Evolutionary conservation across 2,329 filamentous ascomycete species (phyloP).

Genomic region (Rhinocladiella mackenziei): DNA sequence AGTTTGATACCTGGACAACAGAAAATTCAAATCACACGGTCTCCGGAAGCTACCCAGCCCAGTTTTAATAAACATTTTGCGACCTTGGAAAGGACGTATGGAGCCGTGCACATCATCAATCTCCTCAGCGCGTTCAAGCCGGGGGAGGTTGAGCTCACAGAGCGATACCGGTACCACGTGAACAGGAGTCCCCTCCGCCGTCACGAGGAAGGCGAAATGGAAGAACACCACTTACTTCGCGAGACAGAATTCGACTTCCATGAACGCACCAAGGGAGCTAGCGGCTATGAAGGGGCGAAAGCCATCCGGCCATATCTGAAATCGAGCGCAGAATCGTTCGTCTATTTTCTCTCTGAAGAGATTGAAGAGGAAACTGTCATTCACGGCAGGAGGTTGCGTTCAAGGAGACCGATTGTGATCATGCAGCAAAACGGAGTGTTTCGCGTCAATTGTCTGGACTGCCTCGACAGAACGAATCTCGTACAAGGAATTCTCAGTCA

Average conservation of each 20-base stretch:
- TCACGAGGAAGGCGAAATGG: constrained; percentile 48
- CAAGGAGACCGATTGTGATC: constrained; percentile 57
- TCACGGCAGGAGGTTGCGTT: constrained; percentile 39
- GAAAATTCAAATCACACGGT: constrained; percentile 87
- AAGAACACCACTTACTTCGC: constrained; percentile 65
- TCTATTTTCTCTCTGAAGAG: constrained; percentile 83
- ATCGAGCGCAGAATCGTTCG: constrained; percentile 77
- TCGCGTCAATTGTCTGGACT: constrained; percentile 92
- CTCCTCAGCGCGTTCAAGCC: constrained; percentile 86
- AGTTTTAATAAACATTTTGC: constrained; percentile 95
- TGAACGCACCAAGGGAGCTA: constrained; percentile 80
- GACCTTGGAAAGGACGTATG: constrained; percentile 78
- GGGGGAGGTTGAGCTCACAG: constrained; percentile 78
- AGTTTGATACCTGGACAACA: constrained; percentile 87
- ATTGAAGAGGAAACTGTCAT: constrained; percentile 48
- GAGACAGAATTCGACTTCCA: constrained; percentile 95
- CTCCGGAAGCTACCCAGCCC: constrained; percentile 83
- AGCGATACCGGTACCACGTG: constrained; percentile 74
- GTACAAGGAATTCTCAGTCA: constrained; percentile 94
- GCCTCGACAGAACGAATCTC: constrained; percentile 89
- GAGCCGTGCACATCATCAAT: constrained; percentile 88
- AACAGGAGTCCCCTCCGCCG: constrained; percentile 67
- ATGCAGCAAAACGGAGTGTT: constrained; percentile 95
- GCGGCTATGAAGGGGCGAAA: constrained; percentile 85
- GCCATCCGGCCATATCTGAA: constrained; percentile 76